phyloP scores from a whole-genome alignment of 441 rosid species.

The Eutrema salsugineum region DNA sequence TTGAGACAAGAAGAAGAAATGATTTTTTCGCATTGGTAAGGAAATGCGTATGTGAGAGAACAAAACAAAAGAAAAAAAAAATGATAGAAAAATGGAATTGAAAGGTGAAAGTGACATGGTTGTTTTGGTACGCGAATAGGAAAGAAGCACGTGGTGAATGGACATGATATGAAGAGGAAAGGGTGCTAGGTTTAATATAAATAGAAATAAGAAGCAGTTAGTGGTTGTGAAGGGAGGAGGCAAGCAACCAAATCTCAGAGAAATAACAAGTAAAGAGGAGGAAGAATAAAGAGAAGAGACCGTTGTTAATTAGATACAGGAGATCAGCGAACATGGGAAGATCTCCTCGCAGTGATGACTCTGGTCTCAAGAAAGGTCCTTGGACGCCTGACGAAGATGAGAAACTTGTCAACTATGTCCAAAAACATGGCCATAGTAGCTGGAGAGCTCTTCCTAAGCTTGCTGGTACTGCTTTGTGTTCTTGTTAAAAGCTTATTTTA shows the following conservation, averaged over 20 bases:
- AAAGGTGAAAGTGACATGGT: conserved; percentile 34
- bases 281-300: not conserved
- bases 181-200: conserved; percentile 44
- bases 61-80: conserved; percentile 2
- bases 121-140: conserved; percentile 27
- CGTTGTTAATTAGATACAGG: conserved; percentile 16
- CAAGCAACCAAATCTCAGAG: conserved; percentile 33
- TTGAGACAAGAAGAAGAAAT: conserved; percentile 26
- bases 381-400: conserved; percentile 74
- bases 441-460: conserved; percentile 78
- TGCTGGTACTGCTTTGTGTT: conserved; percentile 39
- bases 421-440: conserved; percentile 63
- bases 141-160: conserved; percentile 27
- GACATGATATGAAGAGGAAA: conserved; percentile 17
- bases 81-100: conserved; percentile 16
- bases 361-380: conserved; percentile 69
- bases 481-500: not conserved
- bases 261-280: conserved; percentile 12
- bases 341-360: conserved; percentile 58
- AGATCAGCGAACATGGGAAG: conserved; percentile 45
- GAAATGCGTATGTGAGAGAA: conserved; percentile 19
- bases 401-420: conserved; percentile 50
- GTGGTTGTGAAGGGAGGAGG: conserved; percentile 51
- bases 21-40: conserved; percentile 2
- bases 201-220: conserved; percentile 38